phyloP scores from a whole-genome alignment of 2,329 filamentous ascomycete genomes.

The Pyrenophora tritici-repentis region DNA sequence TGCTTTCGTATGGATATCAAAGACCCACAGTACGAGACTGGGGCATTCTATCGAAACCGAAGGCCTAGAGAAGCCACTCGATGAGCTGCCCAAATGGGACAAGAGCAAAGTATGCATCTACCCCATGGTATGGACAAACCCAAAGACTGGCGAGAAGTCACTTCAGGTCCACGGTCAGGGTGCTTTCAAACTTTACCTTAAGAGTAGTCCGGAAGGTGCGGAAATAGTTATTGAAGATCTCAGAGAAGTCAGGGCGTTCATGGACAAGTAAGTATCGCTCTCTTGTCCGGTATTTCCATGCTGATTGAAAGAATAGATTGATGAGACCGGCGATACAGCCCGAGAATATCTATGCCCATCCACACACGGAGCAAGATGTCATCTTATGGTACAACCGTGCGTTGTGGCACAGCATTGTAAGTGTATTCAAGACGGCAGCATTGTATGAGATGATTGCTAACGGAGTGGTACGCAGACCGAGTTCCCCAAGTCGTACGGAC shows the following conservation, averaged over 20 bases:
- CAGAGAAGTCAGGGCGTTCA: background rate
- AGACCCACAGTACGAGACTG: conserved; percentile 10
- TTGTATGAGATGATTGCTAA: too few relatives aligned
- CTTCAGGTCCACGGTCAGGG: conserved; percentile 16
- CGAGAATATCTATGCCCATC: conserved; percentile 20
- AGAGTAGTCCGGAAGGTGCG: background rate
- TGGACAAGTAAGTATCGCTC: background rate
- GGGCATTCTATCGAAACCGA: conserved; percentile 15
- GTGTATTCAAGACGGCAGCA: background rate
- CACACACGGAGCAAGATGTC: conserved; percentile 20
- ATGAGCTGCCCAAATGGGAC: conserved; percentile 14
- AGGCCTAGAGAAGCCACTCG: conserved; percentile 9
- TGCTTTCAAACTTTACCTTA: background rate
- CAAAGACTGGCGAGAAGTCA: conserved; percentile 14
- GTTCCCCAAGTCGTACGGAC: conserved; percentile 17
- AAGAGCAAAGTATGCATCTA: conserved; percentile 12
- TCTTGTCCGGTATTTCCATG: fast-evolving
- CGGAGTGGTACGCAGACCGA: conserved; percentile 4
- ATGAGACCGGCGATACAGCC: conserved; percentile 13
- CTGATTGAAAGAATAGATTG: background rate
- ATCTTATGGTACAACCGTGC: conserved; percentile 21
- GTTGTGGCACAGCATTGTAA: conserved; percentile 20
- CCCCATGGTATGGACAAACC: conserved; percentile 19
- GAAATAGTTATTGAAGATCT: background rate
- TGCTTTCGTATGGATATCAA: conserved; percentile 45